Percentiles rank a stretch among this genome's conserved stretches.
Conservation (phyloP, 805 yeast genomes). For the Zygosaccharomyces bisporus region DNA sequence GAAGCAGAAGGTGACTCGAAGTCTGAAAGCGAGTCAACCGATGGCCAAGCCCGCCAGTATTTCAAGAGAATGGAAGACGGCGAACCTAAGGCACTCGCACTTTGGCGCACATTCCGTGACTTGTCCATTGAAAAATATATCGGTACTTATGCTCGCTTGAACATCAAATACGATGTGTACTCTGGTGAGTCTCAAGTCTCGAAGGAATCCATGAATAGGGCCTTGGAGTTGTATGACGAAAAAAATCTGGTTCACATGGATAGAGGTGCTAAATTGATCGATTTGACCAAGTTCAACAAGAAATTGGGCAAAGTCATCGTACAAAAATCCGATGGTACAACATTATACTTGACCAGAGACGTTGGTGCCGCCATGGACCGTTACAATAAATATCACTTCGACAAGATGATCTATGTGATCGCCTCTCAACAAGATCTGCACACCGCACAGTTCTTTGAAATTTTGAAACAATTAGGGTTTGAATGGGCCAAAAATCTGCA, state of each 20-base stretch:
- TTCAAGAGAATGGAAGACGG: constrained; percentile 94
- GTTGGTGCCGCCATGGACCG: constrained; percentile 95
- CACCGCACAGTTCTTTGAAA: constrained; percentile 88
- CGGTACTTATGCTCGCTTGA: constrained; percentile 85
- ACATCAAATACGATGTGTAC: constrained; percentile 81
- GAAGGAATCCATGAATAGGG: constrained; percentile 63
- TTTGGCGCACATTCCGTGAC: constrained; percentile 90
- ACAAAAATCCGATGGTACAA: constrained; percentile 93
- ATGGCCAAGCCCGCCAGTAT: constrained; percentile 80
- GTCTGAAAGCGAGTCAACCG: constrained; percentile 50
- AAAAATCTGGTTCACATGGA: constrained; percentile 76
- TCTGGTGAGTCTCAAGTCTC: constrained; percentile 96
- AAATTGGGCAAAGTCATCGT: constrained; percentile 90
- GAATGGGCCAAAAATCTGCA: constrained; percentile 78
- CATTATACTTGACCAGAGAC: constrained; percentile 91
- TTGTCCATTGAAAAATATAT: constrained; percentile 82
- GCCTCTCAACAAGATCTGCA: constrained; percentile 97
- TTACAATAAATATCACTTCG: constrained; percentile 76
- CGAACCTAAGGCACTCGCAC: constrained; percentile 66
- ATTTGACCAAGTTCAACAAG: constrained; percentile 78
- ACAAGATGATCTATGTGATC: constrained; percentile 93
- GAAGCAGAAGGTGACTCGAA: constrained; percentile 49
- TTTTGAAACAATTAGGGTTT: constrained; percentile 82
- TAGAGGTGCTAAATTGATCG: constrained; percentile 86
- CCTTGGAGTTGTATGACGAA: constrained; percentile 57